Evolutionary conservation across 305 asterid genomes (phyloP), one percentile per base, ranked within the genome.

Genomic region (Fraxinus dipetala): DNA sequence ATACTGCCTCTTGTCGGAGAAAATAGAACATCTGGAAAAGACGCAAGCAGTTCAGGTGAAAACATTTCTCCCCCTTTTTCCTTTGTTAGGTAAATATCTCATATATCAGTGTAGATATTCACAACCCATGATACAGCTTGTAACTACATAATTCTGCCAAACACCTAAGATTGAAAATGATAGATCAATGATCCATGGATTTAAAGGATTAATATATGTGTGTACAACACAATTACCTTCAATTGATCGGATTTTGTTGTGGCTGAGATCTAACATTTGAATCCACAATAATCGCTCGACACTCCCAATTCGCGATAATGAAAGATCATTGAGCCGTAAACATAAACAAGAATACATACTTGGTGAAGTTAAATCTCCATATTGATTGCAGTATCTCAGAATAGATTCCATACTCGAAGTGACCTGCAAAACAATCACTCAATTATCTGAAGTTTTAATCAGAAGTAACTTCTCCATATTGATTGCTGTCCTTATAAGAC

Each of bases 211-310:
- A 4, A 35, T 1, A 78, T 31, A 80, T 34, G 31, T 51, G 54
- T 51, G 8, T 20, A 63, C 69, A 9, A 8, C 13, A 2, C 31
- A 73, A 77, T 70, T 91, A 96, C 99, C 99, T 91, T 96, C 98
- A 78, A 93, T 82, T 34, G 98, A 87, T 72, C 84, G 93, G 87
- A 96, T 93, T 86, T 90, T 91, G 86, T 96, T 96, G 89, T 90
- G 83, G 84, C 98, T 91, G 85, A 94, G 97, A 88, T 96, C 99
- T 40, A 96, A 85, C 89, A 96, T 92, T 86, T 93, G 98, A 61
- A 96, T 95, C 98, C 98, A 94, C 87, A 94, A 73, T 85, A 96
- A 85, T 84, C 72, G 87, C 84, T 94, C 98, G 85, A 91, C 72
- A 82, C 90, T 85, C 78, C 95, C 97, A 34, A 94, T 72, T 80